These are phyloP conservation scores for Pseudogymnoascus sp. DNA, from an alignment of 2,329 filamentous ascomycete genomes.

Conservation along the genomic window DNA sequence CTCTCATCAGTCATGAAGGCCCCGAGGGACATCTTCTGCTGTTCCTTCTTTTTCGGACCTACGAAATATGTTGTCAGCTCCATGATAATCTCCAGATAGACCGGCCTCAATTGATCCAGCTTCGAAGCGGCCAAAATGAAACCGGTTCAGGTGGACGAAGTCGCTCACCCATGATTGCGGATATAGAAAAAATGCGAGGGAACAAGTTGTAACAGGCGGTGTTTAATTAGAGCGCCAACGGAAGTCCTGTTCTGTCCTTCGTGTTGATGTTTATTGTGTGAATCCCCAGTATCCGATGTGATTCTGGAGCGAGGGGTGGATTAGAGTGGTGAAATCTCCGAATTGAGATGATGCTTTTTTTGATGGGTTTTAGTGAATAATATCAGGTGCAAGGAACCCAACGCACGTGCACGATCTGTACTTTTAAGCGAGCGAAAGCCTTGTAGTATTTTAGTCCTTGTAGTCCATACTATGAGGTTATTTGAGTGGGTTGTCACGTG, in stretches of 20 bases:
- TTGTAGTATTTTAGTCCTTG: background rate
- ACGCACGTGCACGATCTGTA: conserved; percentile 6
- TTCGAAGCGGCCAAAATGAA: background rate
- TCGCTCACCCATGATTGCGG: conserved; percentile 7
- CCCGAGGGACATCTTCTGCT: conserved; percentile 95
- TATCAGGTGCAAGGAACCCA: conserved; percentile 8
- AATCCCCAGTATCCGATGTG: conserved; percentile 5
- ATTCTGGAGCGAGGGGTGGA: conserved; percentile 5
- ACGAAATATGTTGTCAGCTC: background rate
- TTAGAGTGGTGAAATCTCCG: conserved; percentile 4
- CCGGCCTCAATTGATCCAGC: conserved; percentile 1
- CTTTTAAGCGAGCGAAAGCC: conserved; percentile 4
- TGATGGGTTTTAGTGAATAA: conserved; percentile 8
- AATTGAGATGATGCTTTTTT: conserved; percentile 8
- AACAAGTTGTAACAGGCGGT: background rate
- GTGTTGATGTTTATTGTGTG: conserved; percentile 3
- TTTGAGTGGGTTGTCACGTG: background rate
- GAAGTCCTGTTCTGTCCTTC: conserved; percentile 5
- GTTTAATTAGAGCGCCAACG: background rate
- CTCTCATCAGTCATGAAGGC: conserved; percentile 89
- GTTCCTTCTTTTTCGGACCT: conserved; percentile 58
- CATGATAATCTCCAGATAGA: background rate
- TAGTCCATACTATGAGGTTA: background rate
- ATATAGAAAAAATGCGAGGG: conserved; percentile 6
- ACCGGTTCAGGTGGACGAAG: background rate